Evolutionary conservation across 257 asterid genomes (phyloP).

Genomic region (Petunia secreta): DNA sequence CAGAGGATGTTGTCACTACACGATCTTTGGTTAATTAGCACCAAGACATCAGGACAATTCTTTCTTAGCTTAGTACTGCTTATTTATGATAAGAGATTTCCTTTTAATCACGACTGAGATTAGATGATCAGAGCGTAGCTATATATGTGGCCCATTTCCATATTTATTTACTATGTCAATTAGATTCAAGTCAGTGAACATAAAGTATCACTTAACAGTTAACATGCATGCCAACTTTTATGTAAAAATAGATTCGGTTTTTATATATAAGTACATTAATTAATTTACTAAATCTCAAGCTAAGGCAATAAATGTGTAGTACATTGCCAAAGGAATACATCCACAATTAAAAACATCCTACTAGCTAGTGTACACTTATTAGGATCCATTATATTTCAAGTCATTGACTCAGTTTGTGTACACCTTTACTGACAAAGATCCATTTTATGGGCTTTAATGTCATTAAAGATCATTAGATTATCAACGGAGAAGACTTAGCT

Average conservation of each 20-base stretch:
- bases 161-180: fast-evolving
- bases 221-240: neutral
- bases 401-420: neutral
- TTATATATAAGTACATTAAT: no score
- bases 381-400: conserved; percentile 17
- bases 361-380: neutral
- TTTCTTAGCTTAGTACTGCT: neutral
- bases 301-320: no score
- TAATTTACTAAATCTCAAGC: no score
- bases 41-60: neutral
- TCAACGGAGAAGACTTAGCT: neutral
- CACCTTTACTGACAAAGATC: conserved; percentile 26
- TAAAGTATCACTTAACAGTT: neutral
- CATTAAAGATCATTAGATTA: conserved; percentile 6
- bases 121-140: neutral
- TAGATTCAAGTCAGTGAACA: neutral
- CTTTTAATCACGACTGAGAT: neutral
- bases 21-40: neutral
- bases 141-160: neutral
- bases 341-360: neutral
- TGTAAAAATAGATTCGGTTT: no score
- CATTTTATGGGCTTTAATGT: conserved; percentile 18
- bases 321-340: neutral
- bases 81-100: neutral
- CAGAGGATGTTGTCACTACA: no score